A percentile compares a stretch with the other conserved stretches of the same genome.
Conservation (phyloP, 768 basidiomycete genomes). For the Leccinum broughii region DNA sequence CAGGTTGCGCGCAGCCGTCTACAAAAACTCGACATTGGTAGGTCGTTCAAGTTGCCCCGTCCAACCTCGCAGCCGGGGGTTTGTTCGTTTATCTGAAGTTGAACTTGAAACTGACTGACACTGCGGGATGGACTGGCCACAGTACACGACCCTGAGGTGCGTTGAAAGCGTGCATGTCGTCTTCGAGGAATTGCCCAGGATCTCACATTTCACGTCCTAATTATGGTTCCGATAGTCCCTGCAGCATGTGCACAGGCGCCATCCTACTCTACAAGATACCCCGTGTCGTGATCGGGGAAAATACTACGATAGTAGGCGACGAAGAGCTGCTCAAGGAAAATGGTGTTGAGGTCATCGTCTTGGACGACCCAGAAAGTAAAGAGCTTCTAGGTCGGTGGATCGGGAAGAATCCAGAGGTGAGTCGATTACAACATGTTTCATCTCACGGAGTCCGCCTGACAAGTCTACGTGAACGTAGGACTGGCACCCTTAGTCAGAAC, state of each 20-base stretch:
- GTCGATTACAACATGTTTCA: background rate
- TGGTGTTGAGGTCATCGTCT: constrained; percentile 57
- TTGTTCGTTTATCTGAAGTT: background rate
- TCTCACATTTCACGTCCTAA: background rate
- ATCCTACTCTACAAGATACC: constrained; percentile 65
- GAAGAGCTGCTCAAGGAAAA: constrained; percentile 53
- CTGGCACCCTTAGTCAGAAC: background rate
- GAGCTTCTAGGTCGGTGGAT: constrained; percentile 58
- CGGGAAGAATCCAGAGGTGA: constrained; percentile 52
- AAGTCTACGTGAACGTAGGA: background rate
- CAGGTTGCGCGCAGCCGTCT: no score
- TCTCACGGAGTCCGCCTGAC: background rate
- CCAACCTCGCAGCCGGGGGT: background rate
- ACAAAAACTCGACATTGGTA: no score
- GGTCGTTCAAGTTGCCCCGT: no score
- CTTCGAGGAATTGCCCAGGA: background rate
- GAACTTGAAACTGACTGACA: background rate
- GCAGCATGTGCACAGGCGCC: constrained; percentile 65
- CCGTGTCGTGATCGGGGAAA: constrained; percentile 67
- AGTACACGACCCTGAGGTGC: constrained; percentile 44
- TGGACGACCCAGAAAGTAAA: constrained; percentile 52
- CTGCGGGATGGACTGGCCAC: background rate
- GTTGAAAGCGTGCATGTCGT: background rate
- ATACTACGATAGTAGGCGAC: constrained; percentile 50
- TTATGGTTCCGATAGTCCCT: constrained; percentile 42